A percentile compares a stretch with the other conserved stretches of the same genome.
Evolutionary conservation across 768 basidiomycete genomes (phyloP).

Genomic region (Mrakia blollopis): DNA sequence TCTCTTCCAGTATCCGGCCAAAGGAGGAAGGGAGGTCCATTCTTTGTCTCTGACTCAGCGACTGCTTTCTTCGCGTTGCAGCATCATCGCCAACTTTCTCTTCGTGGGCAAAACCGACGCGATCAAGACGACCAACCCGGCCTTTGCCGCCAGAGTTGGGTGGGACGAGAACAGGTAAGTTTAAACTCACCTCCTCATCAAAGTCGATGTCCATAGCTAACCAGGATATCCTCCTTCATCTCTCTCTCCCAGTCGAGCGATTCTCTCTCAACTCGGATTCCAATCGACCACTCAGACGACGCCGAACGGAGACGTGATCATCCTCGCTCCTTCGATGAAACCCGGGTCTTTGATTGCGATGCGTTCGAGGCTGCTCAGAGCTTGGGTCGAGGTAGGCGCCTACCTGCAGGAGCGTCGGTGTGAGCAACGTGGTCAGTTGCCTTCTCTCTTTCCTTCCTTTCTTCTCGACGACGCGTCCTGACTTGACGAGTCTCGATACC

Average conservation of each 20-base stretch:
- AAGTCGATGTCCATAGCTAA: background rate
- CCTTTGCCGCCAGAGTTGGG: conserved; percentile 20
- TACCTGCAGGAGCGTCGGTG: conserved; percentile 61
- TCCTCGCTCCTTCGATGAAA: conserved; percentile 15
- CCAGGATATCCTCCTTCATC: too few species aligned
- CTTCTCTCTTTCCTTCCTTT: conserved; percentile 27
- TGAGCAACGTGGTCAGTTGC: conserved; percentile 45
- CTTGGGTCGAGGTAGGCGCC: conserved; percentile 70
- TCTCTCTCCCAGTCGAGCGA: background rate
- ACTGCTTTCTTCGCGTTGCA: background rate
- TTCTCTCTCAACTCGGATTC: conserved; percentile 16
- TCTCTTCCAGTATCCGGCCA: background rate
- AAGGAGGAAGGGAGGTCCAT: too few species aligned
- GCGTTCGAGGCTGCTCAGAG: conserved; percentile 61
- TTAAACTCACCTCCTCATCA: background rate
- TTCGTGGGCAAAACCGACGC: conserved; percentile 14
- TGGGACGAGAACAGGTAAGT: conserved; percentile 24
- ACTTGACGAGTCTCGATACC: too few species aligned
- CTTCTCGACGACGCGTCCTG: background rate
- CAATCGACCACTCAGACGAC: background rate
- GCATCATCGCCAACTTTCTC: conserved; percentile 25
- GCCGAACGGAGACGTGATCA: background rate
- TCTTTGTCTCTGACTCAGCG: background rate
- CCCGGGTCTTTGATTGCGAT: background rate
- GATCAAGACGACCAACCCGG: conserved; percentile 16